Percentiles rank a stretch among this genome's conserved stretches.
phyloP scores from a whole-genome alignment of 176 grass and related monocot genomes.

The Oryza officinalis region DNA sequence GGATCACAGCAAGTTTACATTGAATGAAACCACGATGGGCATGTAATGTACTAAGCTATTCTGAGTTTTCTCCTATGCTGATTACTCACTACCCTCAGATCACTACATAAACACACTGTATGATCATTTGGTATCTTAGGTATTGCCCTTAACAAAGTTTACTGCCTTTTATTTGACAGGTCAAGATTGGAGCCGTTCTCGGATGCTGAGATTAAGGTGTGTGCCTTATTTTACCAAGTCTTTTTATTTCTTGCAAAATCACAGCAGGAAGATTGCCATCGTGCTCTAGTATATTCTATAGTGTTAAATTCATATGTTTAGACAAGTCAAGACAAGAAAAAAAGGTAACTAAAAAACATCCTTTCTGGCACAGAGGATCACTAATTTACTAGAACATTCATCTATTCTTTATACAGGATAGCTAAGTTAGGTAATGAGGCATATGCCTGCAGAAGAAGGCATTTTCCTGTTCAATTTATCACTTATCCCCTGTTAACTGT shows the following conservation, averaged over 20 bases:
- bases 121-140: slow-evolving; percentile 16
- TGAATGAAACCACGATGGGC: not conserved
- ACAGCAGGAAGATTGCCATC: not conserved
- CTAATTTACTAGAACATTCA: not conserved
- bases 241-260: slow-evolving; percentile 9
- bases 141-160: slow-evolving; percentile 1
- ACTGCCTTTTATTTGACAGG: slow-evolving; percentile 31
- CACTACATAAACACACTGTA: not conserved
- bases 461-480: not conserved
- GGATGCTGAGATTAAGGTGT: slow-evolving; percentile 89
- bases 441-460: not conserved
- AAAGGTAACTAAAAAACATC: not conserved
- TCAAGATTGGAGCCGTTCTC: slow-evolving; percentile 66
- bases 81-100: not conserved
- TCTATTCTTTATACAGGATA: slow-evolving; percentile 1
- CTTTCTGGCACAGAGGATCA: not conserved
- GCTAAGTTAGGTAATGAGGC: not conserved
- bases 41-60: not conserved
- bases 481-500: not conserved
- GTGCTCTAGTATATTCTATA: slow-evolving; percentile 7
- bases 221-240: slow-evolving; percentile 21
- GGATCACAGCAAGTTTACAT: too few species aligned
- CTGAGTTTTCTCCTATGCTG: not conserved
- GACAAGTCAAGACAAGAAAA: not conserved
- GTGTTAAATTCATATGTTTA: not conserved